Conservation (phyloP, 2,329 filamentous ascomycete genomes). For the Diaporthe humulicola region DNA sequence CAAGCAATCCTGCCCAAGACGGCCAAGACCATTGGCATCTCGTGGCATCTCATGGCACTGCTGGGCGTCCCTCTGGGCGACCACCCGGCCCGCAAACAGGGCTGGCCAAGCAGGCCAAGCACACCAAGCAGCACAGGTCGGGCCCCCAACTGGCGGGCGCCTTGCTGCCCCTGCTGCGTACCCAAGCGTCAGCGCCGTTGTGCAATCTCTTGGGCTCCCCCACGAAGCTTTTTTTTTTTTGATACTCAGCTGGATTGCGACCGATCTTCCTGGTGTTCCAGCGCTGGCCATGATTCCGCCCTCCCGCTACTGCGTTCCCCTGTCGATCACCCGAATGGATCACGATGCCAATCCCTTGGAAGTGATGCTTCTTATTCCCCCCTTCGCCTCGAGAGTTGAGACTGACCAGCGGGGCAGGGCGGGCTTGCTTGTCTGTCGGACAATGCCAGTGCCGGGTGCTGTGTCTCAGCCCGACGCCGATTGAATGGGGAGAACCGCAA, state of each 20-base stretch:
- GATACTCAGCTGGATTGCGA: neutral
- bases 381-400: constrained; percentile 11
- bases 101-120: constrained; percentile 31
- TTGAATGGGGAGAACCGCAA: neutral
- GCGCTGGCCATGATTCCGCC: neutral
- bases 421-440: neutral
- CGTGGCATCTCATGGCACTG: constrained; percentile 19
- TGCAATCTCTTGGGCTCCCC: neutral
- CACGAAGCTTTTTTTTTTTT: constrained; percentile 1
- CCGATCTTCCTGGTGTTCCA: neutral
- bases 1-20: constrained; percentile 26
- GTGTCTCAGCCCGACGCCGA: neutral
- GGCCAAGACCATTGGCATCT: constrained; percentile 31
- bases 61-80: constrained; percentile 16
- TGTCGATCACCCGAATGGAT: constrained; percentile 23
- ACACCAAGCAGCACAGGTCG: neutral
- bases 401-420: neutral
- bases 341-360: neutral
- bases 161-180: neutral
- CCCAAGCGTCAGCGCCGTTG: neutral
- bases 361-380: neutral
- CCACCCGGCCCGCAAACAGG: constrained; percentile 16
- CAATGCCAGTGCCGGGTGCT: neutral
- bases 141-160: neutral
- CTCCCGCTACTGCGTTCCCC: neutral